A percentile compares a stretch with the other conserved stretches of the same genome.
Conservation (phyloP, 768 basidiomycete genomes). For the Phanerodontia chrysosporium region DNA sequence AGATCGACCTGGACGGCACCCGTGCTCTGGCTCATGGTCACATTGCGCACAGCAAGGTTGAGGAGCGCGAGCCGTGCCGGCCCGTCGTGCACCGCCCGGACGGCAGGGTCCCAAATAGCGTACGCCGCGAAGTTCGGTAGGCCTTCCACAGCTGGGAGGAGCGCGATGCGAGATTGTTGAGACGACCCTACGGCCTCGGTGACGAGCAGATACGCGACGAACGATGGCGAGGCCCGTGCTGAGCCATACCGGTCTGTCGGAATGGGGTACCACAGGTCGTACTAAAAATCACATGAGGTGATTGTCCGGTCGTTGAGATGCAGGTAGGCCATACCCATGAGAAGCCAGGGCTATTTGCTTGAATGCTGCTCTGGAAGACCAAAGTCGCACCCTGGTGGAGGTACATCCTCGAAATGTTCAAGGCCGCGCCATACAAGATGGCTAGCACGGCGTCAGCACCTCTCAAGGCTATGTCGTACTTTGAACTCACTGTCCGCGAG, state of each 20-base stretch:
- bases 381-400: slow-evolving; percentile 32
- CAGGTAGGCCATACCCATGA: slow-evolving; percentile 19
- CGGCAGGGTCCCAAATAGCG: slow-evolving; percentile 26
- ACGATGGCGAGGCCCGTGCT: slow-evolving; percentile 26
- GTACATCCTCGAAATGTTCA: slow-evolving; percentile 29
- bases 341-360: slow-evolving; percentile 29
- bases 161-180: slow-evolving; percentile 18
- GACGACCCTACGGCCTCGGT: slow-evolving; percentile 28
- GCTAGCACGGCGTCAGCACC: slow-evolving; percentile 15
- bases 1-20: slow-evolving; percentile 16
- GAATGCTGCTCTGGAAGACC: slow-evolving; percentile 28
- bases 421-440: slow-evolving; percentile 24
- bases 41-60: slow-evolving; percentile 24
- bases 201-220: slow-evolving; percentile 30
- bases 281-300: slow-evolving; percentile 16
- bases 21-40: slow-evolving; percentile 14
- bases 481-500: slow-evolving; percentile 25
- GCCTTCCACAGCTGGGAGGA: slow-evolving; percentile 16
- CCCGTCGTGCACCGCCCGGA: slow-evolving; percentile 1
- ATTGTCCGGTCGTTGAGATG: background rate
- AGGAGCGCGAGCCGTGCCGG: slow-evolving; percentile 25
- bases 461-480: background rate
- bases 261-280: slow-evolving; percentile 30
- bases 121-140: slow-evolving; percentile 26
- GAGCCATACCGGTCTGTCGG: slow-evolving; percentile 23